Base-by-base conservation (phyloP, 768 basidiomycete genomes). In the Rossbeevera mucosa region DNA sequence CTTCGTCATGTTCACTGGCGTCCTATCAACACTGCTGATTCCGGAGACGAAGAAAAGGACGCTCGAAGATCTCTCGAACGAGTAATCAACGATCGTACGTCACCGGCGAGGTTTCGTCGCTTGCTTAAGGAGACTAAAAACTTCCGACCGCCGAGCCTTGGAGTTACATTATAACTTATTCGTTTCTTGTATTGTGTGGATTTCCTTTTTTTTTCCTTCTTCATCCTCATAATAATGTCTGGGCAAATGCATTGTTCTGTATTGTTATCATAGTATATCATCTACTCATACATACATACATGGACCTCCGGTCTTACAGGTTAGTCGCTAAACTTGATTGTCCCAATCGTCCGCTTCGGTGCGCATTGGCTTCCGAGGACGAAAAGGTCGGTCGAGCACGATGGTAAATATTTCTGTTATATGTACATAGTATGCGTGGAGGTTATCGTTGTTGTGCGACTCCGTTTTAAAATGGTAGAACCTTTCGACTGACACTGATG, bases 1-100 rank as follows among this genome's bases (percentile, higher is more conserved):
- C 8, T 71, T 90, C 44, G 85, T 91, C 76, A 91, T 91, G 89
- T 71, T 90, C 51, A 90, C 87, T 1, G 91, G 91, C 48, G 73
- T 91, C 59, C 77, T 85, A 72, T 90, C 91, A 8, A 91, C 91
- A 2, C 71, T 90, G 38, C 77, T 92, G 22, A 65, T 93, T n/a
- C 86, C 87, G 28, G 91, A 93, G 72, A 91, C 91, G 44, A 93
- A 81, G 64, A 69, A 72, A 13, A 71, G 60, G 63, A 63, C 79
- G 7, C 76, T 91, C 21, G 88, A 91, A 69, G 80, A 85, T 9
- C 73, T 90, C 21, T 90, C 88, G 8, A 81, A 82, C 62, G 88
- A 91, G 66, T 66, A 73, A 73, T 2, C 87, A 89, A 59, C 77
- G 80, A 0, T 75, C 76, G 44, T 88, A 87, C 67, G 71, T 87